Evolutionary conservation across 2,329 filamentous ascomycete genomes (phyloP).

Genomic region (Penicillium sp.): DNA sequence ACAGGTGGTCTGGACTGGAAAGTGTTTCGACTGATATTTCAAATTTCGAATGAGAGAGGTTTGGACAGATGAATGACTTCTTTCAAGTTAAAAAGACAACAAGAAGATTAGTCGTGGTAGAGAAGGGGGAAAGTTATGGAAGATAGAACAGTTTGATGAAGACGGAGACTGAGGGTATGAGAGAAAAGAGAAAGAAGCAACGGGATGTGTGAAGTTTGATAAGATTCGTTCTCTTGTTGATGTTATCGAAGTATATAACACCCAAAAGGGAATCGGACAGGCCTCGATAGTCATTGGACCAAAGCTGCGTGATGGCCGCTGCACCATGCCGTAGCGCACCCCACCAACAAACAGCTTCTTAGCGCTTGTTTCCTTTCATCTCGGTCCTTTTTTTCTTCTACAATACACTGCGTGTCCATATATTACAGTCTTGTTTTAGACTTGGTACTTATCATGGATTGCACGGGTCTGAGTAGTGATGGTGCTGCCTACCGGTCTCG

Average conservation of each 20-base stretch:
- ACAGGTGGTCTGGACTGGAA: no score
- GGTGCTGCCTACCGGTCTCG: conserved; percentile 36
- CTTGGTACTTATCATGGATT: background rate
- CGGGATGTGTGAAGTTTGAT: background rate
- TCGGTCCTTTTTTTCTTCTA: background rate
- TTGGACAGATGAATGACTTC: no score
- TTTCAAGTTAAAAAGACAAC: no score
- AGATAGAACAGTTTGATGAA: no score
- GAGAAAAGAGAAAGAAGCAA: background rate
- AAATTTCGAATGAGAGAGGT: no score
- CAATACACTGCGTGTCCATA: background rate
- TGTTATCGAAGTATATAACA: background rate
- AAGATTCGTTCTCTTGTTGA: background rate
- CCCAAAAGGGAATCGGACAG: background rate
- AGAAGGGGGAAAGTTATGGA: no score
- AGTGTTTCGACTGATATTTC: no score
- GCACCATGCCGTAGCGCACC: background rate
- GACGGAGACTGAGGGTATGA: no score
- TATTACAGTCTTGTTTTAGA: background rate
- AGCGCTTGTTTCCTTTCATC: background rate
- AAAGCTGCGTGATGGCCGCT: conserved; percentile 4
- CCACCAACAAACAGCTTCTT: background rate
- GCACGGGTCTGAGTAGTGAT: background rate
- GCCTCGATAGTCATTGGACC: background rate
- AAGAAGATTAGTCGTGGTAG: no score